Base-by-base conservation (phyloP, 805 yeast species). In the Candida sithepensis region DNA sequence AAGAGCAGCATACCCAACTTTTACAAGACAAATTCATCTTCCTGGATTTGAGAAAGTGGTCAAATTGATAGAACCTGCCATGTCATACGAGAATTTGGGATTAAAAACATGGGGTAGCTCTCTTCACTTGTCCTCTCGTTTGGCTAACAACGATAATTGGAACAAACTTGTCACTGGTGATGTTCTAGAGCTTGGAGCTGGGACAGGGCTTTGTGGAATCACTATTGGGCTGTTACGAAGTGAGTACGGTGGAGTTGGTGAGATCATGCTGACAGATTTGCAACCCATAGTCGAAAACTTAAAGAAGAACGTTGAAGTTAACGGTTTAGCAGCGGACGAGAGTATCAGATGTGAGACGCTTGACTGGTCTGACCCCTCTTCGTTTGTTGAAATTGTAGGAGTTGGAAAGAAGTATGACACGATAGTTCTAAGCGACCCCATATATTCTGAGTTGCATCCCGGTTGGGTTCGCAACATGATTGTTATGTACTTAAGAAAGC, bases 51-150 rank as follows among this genome's bases (percentile, higher is more conserved):
- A 56, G 0, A 56, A 54, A 0, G 63, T 66, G 3, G 67, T 78
- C 2, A 51, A 52, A 21, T 65, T 92, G 24, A 73, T 74, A 48
- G 99, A 92, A 59, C 98, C 98, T 0, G 81, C 96, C 0, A 69
- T 92, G 50, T 88, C 97, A 0, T 78, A 81, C 34, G 99, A 94
- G 65, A 86, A 85, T 51, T 68, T 94, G 20, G 99, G 99, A 0
- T 73, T 89, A 63, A 89, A 92, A 52, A 92, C 99, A 0, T 92
- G 99, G 99, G 99, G 98, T 0, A 86, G 97, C 0, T 81, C 97
- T 0, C 67, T 86, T 22, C 74, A 88, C 5, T 67, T 94, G 21
- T 76, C 94, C 3, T 69, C 75, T 30, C 65, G 85, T 22, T 61
- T 88, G 3, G 63, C 74, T 5, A 55, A 62, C 23, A 38, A 21